Evolutionary conservation across 2,329 filamentous ascomycete genomes (phyloP), one percentile per base, ranked within the genome.

Genomic region (Macroventuria anomochaeta): DNA sequence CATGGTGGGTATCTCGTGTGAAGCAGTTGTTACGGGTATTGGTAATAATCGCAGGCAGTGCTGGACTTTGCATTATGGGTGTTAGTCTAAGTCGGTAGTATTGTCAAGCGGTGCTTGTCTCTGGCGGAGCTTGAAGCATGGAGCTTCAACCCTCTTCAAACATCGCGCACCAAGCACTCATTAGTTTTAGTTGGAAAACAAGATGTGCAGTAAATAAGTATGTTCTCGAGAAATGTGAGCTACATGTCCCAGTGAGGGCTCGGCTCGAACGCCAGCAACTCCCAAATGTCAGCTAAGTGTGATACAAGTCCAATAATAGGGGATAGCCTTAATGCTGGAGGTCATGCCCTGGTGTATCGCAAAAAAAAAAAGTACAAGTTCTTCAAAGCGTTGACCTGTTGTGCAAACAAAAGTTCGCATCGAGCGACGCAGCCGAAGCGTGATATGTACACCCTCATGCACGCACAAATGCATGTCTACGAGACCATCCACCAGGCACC

Each of bases 401-500:
- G 23, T 38, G 13, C 25, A 37, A 39, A 32, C 20, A 25, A 26
- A 15, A 3, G 18, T n/a, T 20, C 17, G 17, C 12, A 39, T 23
- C 38, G 23, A 32, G 13, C 13, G 28, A 32, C 2, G 18, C 29
- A 18, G 47, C 5, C 18, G 26, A n/a, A 11, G 23, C 28, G 37
- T 25, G 13, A 10, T 44, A 38, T 39, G 29, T 53, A 39, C 31
- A 41, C 25, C 21, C 21, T 12, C 25, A 21, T 18, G 29, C 15
- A 18, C 23, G 11, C 28, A n/a, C n/a, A 17, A 29, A 15, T 29
- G 13, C 37, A 29, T 21, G 31, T 40, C 62, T 71, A 75, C 29
- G 70, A 65, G 53, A 81, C 73, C 79, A 84, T 81, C 76, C 82
- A 83, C 73, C 78, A 80, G 31, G 77, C 78, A n/a, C 84, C 84